Evolutionary conservation across 2,329 filamentous ascomycete species (phyloP).

Genomic region (Exophiala viscosa): DNA sequence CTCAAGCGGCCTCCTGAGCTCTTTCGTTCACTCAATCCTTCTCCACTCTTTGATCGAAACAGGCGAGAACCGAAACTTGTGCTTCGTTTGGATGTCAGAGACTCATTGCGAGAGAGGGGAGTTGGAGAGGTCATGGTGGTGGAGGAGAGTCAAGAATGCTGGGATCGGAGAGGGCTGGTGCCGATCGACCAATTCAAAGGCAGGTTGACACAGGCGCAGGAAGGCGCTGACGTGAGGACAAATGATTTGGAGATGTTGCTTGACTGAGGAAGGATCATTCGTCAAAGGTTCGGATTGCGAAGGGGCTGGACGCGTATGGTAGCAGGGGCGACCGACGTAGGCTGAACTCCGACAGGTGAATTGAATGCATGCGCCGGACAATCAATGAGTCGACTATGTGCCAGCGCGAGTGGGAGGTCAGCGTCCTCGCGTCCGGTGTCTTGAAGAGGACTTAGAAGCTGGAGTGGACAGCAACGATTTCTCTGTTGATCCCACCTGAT

Average conservation of each 20-base stretch:
- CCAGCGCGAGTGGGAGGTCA: not conserved
- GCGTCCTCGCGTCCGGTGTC: not conserved
- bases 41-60: slow-evolving; percentile 27
- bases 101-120: slow-evolving; percentile 24
- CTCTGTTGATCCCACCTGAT: not conserved
- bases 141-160: not conserved
- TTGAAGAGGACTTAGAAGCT: no score
- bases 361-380: not conserved
- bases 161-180: slow-evolving; percentile 2
- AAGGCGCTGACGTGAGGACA: slow-evolving; percentile 18
- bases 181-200: slow-evolving; percentile 6
- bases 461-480: no score
- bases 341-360: not conserved
- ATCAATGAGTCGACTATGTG: no score
- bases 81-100: slow-evolving; percentile 22
- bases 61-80: slow-evolving; percentile 26
- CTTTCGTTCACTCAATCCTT: slow-evolving; percentile 27
- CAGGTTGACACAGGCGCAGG: not conserved
- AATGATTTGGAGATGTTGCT: not conserved
- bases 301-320: not conserved
- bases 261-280: slow-evolving; percentile 8
- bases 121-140: slow-evolving; percentile 22
- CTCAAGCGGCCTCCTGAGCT: slow-evolving; percentile 20
- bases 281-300: slow-evolving; percentile 1
- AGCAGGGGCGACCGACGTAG: slow-evolving; percentile 21